Conservation (phyloP, 148 eudicot species). For the Camellia japonica region DNA sequence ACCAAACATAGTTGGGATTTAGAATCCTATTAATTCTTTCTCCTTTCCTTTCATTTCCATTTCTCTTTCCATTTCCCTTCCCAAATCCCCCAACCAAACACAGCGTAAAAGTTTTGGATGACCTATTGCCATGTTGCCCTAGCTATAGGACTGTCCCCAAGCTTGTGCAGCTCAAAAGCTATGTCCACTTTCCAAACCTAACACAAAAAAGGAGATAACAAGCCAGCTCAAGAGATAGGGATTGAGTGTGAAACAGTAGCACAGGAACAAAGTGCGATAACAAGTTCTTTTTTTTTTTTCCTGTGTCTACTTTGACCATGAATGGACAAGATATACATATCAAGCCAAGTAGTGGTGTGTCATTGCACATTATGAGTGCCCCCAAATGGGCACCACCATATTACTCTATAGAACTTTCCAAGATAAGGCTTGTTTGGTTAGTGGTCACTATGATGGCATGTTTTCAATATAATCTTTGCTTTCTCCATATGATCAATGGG, state of each 20-base stretch:
- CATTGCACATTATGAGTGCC: neutral
- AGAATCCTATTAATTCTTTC: no score
- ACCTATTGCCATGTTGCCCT: no score
- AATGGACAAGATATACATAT: neutral
- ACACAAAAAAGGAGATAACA: neutral
- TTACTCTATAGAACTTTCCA: neutral
- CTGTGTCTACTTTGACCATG: neutral
- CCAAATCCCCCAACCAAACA: no score
- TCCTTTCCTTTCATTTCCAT: no score
- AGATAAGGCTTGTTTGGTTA: neutral
- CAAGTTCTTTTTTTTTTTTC: no score
- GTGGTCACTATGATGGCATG: neutral
- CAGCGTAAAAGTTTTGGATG: no score
- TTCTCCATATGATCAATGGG: neutral
- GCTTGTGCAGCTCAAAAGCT: conserved; percentile 1
- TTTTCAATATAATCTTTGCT: neutral
- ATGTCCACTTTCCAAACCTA: neutral
- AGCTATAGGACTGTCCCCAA: neutral
- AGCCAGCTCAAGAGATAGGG: neutral
- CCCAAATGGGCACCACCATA: neutral
- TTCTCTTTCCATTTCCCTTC: no score
- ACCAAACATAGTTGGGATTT: no score
- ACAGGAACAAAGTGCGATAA: neutral
- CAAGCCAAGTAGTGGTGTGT: neutral
- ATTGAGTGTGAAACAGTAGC: neutral